Base-by-base conservation (phyloP, 2,329 filamentous ascomycete species). In the Colletotrichum higginsianum region DNA sequence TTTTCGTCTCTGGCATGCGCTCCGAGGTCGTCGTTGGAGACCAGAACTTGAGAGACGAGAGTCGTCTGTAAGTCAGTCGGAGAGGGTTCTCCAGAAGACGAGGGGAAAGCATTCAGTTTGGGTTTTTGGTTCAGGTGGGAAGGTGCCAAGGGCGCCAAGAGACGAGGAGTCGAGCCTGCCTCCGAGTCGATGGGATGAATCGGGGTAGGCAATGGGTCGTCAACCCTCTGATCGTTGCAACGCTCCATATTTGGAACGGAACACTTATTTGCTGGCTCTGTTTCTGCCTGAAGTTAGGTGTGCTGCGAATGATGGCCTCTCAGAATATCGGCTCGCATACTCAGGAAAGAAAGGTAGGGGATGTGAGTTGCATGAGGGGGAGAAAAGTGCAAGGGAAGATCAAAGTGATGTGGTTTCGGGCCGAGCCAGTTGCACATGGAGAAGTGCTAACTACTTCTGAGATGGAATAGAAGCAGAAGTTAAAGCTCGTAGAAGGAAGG, bases 241-340 rank as follows among this genome's bases (percentile, higher is more conserved):
- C 12, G 7, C 12, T 57, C 55, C 55, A 57, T 57, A n/a, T 57
- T 15, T 57, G n/a, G 2, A 23, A 23, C 30, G 53, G n/a, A 16
- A 2, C 1, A 1, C n/a, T 42, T 23, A 9, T 42, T n/a, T 42
- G 2, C 35, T 40, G 13, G n/a, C 7, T 8, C 2, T 40, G 0
- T 15, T 42, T 9, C 3, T 57, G 3, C n/a, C 9, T 4, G n/a
- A n/a, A 7, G 11, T 5, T 42, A 12, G 11, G 35, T 26, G 21
- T 7, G 9, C 21, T 40, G n/a, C 40, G 35, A 12, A 11, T 23
- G 42, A 18, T 8, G 12, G n/a, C 38, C 38, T 8, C 23, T 23
- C 15, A 7, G 15, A 11, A 57, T 23, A 2, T 18, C 3, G 35
- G 35, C n/a, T 56, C 35, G 13, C n/a, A 38, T 16, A 18, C 13